phyloP scores from a whole-genome alignment of 169 alveolate species.

The Babesia bovis region DNA sequence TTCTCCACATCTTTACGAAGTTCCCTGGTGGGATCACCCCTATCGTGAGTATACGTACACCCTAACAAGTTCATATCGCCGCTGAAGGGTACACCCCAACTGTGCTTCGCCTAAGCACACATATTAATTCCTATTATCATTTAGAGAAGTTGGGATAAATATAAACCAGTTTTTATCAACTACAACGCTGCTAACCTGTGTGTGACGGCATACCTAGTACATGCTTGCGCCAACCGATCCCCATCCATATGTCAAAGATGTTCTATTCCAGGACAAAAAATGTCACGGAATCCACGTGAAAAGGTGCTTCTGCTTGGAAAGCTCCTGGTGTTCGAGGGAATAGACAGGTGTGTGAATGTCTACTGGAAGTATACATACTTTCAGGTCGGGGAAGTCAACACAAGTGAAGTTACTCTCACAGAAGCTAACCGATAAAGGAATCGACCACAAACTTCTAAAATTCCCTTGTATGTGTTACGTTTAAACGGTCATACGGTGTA shows the following conservation, averaged over 20 bases:
- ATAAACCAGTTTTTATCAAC: background rate
- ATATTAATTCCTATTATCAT: background rate
- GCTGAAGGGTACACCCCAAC: background rate
- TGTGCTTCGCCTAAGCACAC: background rate
- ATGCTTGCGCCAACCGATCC: conserved; percentile 2
- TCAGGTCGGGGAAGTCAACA: conserved; percentile 92
- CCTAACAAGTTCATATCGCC: conserved; percentile 2
- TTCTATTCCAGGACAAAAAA: background rate
- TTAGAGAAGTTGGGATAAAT: background rate
- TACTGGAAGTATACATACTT: too few relatives aligned
- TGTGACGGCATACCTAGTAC: background rate
- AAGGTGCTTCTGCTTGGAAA: conserved; percentile 77
- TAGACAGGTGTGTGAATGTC: conserved; percentile 82
- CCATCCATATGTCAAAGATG: conserved; percentile 3
- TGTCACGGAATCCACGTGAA: conserved; percentile 18
- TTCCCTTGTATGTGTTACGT: conserved; percentile 80
- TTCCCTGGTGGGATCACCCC: background rate
- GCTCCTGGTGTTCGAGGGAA: conserved; percentile 93
- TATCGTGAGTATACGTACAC: background rate
- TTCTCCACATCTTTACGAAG: background rate
- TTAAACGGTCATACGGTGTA: background rate
- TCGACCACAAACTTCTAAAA: conserved; percentile 60
- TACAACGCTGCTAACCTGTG: background rate
- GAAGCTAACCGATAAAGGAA: conserved; percentile 66
- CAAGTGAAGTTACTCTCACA: conserved; percentile 77